These are phyloP conservation scores for Dactylonectria estremocensis DNA, from an alignment of 2,329 filamentous ascomycete genomes.

Conservation along the genomic window DNA sequence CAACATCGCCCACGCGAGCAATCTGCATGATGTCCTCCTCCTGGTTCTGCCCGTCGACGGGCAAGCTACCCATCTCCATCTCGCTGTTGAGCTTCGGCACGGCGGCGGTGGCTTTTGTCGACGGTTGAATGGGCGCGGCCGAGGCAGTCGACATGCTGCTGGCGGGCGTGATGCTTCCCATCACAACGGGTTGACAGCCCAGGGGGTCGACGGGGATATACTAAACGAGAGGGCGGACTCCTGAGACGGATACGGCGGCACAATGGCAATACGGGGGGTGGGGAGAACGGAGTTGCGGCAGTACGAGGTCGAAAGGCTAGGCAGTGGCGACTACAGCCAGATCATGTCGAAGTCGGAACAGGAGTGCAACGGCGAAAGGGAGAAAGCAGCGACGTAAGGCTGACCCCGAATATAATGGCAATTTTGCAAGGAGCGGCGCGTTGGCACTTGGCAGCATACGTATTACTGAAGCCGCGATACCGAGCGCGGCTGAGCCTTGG, in stretches of 20 bases:
- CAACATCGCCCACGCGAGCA: constrained; percentile 88
- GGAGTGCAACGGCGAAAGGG: constrained; percentile 30
- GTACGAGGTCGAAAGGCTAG: constrained; percentile 16
- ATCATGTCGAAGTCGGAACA: constrained; percentile 37
- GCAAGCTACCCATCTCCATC: constrained; percentile 68
- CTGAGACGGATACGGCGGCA: constrained; percentile 10
- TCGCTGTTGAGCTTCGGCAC: constrained; percentile 71
- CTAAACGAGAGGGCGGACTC: constrained; percentile 7
- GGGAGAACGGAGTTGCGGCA: constrained; percentile 8
- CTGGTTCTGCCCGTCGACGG: constrained; percentile 55
- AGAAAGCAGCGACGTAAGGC: constrained; percentile 24
- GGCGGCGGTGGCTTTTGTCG: constrained; percentile 67
- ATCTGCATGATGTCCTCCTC: constrained; percentile 95
- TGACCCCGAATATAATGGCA: constrained; percentile 39
- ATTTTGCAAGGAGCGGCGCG: constrained; percentile 47
- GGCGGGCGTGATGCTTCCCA: constrained; percentile 59
- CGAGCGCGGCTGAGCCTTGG: constrained; percentile 48
- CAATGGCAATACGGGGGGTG: neutral
- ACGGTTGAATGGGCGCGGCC: constrained; percentile 67
- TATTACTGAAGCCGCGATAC: constrained; percentile 50
- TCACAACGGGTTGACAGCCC: constrained; percentile 43
- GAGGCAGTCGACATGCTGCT: constrained; percentile 56
- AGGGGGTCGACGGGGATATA: constrained; percentile 30
- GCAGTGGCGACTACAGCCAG: constrained; percentile 28
- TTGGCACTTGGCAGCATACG: constrained; percentile 46